These are phyloP conservation scores for Hysterangium stoloniferum DNA, from an alignment of 768 basidiomycete species.

Conservation along the genomic window DNA sequence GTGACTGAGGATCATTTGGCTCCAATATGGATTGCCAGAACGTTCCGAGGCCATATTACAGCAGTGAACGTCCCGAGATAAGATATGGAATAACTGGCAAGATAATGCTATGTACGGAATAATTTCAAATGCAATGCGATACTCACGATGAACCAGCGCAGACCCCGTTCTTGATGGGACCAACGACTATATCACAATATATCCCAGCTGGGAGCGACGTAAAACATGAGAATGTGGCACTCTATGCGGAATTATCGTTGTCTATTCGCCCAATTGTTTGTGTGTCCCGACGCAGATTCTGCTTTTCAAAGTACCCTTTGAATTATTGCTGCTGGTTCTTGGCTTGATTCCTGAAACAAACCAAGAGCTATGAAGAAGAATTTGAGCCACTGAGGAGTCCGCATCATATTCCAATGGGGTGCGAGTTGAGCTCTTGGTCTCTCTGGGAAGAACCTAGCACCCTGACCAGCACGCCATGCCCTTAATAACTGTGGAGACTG, in stretches of 20 bases:
- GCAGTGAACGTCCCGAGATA: slow-evolving; percentile 40
- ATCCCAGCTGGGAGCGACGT: slow-evolving; percentile 49
- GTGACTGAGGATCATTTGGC: slow-evolving; percentile 15
- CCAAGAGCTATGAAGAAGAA: no score
- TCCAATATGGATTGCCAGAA: slow-evolving; percentile 49
- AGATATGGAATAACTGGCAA: slow-evolving; percentile 39
- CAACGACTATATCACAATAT: slow-evolving; percentile 64
- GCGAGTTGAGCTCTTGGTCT: no score
- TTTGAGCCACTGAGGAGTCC: no score
- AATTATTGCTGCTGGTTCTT: no score
- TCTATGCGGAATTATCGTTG: slow-evolving; percentile 52
- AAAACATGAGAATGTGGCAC: slow-evolving; percentile 42
- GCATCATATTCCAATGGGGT: no score
- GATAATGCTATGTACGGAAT: not conserved
- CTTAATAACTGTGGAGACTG: no score
- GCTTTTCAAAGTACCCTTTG: no score
- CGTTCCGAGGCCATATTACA: slow-evolving; percentile 42
- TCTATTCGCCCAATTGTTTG: no score
- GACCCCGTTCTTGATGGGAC: slow-evolving; percentile 28
- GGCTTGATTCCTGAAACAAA: no score
- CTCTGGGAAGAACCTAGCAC: no score
- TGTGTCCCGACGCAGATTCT: no score
- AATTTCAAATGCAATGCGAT: not conserved
- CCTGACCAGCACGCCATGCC: no score
- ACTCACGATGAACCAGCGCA: slow-evolving; percentile 48